phyloP scores from a whole-genome alignment of 352 stramenopile genomes.

The Pythium utonaiense region DNA sequence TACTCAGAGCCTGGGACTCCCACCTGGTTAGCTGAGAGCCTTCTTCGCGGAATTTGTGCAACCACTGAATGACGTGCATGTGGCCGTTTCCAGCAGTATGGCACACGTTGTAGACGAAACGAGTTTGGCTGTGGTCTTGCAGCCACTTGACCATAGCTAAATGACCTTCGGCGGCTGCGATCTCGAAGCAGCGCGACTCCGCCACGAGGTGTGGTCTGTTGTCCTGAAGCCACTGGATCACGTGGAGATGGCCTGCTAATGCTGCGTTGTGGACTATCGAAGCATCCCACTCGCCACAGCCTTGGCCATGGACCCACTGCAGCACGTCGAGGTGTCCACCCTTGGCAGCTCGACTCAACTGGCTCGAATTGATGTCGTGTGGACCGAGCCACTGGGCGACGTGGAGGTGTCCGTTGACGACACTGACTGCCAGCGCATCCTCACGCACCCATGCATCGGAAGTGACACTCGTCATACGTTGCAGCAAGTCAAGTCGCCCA shows the following conservation, averaged over 20 bases:
- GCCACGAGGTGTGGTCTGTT: background rate
- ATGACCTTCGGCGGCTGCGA: background rate
- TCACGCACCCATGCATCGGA: background rate
- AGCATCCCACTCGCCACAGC: constrained; percentile 11
- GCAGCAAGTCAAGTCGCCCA: constrained; percentile 11
- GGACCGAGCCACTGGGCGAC: constrained; percentile 10
- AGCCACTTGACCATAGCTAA: background rate
- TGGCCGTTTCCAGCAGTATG: background rate
- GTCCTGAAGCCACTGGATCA: constrained; percentile 8
- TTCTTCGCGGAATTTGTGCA: background rate
- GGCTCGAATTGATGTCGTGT: background rate
- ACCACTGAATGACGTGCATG: background rate
- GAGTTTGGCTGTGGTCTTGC: background rate
- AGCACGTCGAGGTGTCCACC: constrained; percentile 11
- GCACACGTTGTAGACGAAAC: background rate
- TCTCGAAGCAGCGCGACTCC: background rate
- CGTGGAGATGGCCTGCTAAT: background rate
- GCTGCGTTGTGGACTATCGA: constrained; percentile 6
- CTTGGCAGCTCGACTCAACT: constrained; percentile 8
- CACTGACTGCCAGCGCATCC: constrained; percentile 2
- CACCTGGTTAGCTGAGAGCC: background rate
- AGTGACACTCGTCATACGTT: constrained; percentile 1
- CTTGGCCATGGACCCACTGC: constrained; percentile 15
- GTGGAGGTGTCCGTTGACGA: constrained; percentile 10
- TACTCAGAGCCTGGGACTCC: background rate